These are phyloP conservation scores for Vaccinium vitisidaea DNA, from an alignment of 148 eudicot species.

Conservation along the genomic window DNA sequence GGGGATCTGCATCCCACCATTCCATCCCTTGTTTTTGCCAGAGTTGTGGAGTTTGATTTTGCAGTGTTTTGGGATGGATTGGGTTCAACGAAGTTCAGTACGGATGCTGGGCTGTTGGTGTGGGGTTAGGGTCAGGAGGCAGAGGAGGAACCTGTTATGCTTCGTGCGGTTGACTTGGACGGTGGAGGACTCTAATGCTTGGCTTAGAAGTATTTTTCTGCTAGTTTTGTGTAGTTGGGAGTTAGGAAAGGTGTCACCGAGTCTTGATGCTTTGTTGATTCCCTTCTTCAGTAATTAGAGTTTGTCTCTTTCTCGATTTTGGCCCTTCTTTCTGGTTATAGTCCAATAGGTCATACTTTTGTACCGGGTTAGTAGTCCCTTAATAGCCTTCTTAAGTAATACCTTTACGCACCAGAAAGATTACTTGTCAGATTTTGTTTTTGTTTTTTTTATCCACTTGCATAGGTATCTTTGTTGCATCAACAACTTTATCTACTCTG, in stretches of 20 bases:
- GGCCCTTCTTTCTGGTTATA: background rate
- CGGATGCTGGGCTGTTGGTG: background rate
- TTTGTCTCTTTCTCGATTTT: background rate
- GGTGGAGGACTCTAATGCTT: background rate
- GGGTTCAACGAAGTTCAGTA: background rate
- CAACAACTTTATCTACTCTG: background rate
- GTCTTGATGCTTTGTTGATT: conserved; percentile 6
- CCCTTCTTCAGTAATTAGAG: background rate
- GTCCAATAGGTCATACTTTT: background rate
- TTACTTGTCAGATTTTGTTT: background rate
- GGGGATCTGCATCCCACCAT: background rate
- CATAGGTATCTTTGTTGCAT: background rate
- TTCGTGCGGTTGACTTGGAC: background rate
- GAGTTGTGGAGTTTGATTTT: background rate
- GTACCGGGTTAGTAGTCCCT: background rate
- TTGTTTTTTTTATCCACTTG: background rate
- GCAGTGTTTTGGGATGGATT: background rate
- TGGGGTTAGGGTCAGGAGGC: background rate
- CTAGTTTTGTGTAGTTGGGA: background rate
- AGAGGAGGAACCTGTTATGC: background rate
- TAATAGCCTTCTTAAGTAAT: background rate
- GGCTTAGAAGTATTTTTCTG: background rate
- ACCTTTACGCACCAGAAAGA: background rate
- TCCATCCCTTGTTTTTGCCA: background rate
- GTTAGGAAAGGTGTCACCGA: background rate